Evolutionary conservation across 129 eudicot genomes (phyloP).

Genomic region (Tagetes patula): DNA sequence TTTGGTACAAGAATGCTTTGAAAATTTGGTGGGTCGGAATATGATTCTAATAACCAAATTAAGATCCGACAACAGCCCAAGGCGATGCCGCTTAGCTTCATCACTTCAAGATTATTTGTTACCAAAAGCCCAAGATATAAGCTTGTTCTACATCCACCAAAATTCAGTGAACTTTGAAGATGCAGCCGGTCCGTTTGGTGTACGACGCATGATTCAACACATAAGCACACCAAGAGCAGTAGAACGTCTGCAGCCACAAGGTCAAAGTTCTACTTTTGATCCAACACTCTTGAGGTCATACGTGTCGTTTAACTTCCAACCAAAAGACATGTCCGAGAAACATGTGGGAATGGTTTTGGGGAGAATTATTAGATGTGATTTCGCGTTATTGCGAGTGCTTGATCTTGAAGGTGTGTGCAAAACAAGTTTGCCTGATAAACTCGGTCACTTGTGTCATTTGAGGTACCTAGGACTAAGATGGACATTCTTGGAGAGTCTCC

Average conservation of each 20-base stretch:
- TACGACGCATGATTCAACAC: slow-evolving; percentile 47
- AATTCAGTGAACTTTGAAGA: slow-evolving; percentile 5
- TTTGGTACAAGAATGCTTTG: slow-evolving; percentile 38
- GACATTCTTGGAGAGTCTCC: slow-evolving; percentile 54
- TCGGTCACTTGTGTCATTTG: slow-evolving; percentile 48
- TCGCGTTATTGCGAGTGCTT: slow-evolving; percentile 56
- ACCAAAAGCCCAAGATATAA: slow-evolving; percentile 44
- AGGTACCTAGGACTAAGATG: slow-evolving; percentile 63
- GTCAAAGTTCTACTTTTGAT: slow-evolving; percentile 17
- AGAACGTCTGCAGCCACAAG: slow-evolving; percentile 23
- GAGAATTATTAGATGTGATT: slow-evolving; percentile 28
- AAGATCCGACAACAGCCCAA: slow-evolving; percentile 59
- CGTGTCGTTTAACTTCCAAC: slow-evolving; percentile 45
- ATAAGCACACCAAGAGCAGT: slow-evolving; percentile 15
- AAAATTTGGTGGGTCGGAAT: slow-evolving; percentile 41
- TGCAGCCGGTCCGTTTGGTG: slow-evolving; percentile 24
- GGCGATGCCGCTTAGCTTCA: slow-evolving; percentile 47
- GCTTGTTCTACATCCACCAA: slow-evolving; percentile 49
- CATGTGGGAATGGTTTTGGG: slow-evolving; percentile 48
- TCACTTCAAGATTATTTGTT: slow-evolving; percentile 43
- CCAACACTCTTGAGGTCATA: slow-evolving; percentile 45
- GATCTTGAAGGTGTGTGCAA: slow-evolving; percentile 63
- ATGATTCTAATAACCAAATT: slow-evolving; percentile 50
- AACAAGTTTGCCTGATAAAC: slow-evolving; percentile 53
- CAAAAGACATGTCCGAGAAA: slow-evolving; percentile 44